Evolutionary conservation across 2,329 filamentous ascomycete genomes (phyloP).

Genomic region (Apiospora pterosperma): DNA sequence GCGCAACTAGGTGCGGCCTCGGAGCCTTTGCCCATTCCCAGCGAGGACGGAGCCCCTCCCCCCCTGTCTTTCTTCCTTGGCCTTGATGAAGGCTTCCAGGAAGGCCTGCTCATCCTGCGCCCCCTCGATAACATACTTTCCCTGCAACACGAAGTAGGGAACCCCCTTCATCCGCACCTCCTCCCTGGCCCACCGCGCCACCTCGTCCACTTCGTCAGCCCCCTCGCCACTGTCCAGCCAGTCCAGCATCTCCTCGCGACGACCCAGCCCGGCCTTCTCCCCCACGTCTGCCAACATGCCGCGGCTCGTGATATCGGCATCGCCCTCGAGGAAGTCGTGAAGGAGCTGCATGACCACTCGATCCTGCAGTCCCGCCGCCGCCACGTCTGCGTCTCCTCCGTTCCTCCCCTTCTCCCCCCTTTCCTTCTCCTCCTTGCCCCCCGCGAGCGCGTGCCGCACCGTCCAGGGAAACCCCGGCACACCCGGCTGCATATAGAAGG

Average conservation of each 20-base stretch:
- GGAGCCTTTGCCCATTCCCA: background rate
- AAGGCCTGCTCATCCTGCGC: slow-evolving; percentile 63
- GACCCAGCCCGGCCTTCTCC: slow-evolving; percentile 46
- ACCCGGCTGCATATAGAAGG: slow-evolving; percentile 76
- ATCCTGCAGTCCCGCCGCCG: slow-evolving; percentile 43
- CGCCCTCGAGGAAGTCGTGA: slow-evolving; percentile 55
- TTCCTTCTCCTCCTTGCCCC: slow-evolving; percentile 24
- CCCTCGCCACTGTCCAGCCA: slow-evolving; percentile 35
- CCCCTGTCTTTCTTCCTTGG: background rate
- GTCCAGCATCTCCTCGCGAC: slow-evolving; percentile 38
- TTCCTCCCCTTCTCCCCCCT: background rate
- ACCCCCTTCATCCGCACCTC: slow-evolving; percentile 45
- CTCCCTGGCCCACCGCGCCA: slow-evolving; percentile 44
- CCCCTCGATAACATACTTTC: slow-evolving; percentile 57
- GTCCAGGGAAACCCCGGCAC: slow-evolving; percentile 40
- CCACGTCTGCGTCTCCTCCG: slow-evolving; percentile 33
- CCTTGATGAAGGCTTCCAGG: slow-evolving; percentile 53
- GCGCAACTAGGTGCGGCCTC: background rate
- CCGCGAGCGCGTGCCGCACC: slow-evolving; percentile 58
- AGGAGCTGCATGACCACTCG: slow-evolving; percentile 58
- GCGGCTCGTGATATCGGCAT: slow-evolving; percentile 54
- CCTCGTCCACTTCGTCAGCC: slow-evolving; percentile 47
- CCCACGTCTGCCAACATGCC: slow-evolving; percentile 43
- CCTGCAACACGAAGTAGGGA: slow-evolving; percentile 66
- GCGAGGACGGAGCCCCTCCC: background rate